A percentile compares a stretch with the other conserved stretches of the same genome.
Evolutionary conservation across 306 rosid genomes (phyloP).

Genomic region (Herpetospermum pedunculosum): DNA sequence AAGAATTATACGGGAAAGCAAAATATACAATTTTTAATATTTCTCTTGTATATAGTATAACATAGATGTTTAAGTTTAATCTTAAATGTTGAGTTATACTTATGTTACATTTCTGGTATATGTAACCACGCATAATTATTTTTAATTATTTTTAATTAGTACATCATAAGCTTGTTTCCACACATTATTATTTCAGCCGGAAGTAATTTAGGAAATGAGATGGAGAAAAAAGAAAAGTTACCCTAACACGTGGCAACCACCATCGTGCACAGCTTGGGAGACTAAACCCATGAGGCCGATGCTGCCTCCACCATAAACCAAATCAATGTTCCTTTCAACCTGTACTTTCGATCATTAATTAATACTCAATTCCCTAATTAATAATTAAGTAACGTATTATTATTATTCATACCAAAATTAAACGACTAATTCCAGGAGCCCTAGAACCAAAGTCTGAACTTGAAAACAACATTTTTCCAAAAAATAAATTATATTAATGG

Average conservation of each 20-base stretch:
- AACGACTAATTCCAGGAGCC: neutral
- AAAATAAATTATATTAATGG: neutral
- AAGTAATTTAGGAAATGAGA: neutral
- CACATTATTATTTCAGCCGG: too few species aligned
- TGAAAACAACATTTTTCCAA: neutral
- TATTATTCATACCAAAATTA: neutral
- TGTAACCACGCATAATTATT: too few species aligned
- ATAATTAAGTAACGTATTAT: neutral
- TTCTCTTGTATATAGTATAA: too few species aligned
- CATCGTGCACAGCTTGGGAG: slow-evolving; percentile 72
- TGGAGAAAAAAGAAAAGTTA: slow-evolving; percentile 1
- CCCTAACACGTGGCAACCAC: slow-evolving; percentile 98
- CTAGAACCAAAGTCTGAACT: neutral
- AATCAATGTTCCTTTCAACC: slow-evolving; percentile 86
- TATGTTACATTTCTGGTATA: too few species aligned
- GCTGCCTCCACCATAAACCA: slow-evolving; percentile 98
- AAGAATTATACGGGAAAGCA: neutral
- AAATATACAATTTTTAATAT: too few species aligned
- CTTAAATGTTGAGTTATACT: too few species aligned
- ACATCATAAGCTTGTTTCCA: too few species aligned
- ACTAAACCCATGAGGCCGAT: slow-evolving; percentile 80
- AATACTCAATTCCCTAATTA: neutral
- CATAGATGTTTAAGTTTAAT: too few species aligned
- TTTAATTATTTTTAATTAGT: too few species aligned
- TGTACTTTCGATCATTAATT: neutral